Base-by-base conservation (phyloP, 148 eudicot species). In the Fallopia convolvulus region DNA sequence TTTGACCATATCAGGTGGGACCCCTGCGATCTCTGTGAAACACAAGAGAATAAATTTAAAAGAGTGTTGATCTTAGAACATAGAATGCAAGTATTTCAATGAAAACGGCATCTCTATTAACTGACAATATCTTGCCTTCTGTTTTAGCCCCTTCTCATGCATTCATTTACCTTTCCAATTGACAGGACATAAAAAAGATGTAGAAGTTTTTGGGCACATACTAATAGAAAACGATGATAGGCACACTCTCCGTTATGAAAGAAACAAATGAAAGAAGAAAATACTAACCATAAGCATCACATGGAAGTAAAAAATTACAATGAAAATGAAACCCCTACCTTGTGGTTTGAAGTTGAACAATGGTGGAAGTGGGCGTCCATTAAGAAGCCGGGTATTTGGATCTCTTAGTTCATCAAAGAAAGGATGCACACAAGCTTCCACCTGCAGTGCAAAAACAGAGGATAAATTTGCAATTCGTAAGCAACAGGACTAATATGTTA, bases 361-460 rank as follows among this genome's bases (percentile, higher is more conserved):
- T 74, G 99, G 97, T 75, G 99, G 99, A 84, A 95, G 97, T 76
- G 99, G 99, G 74, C 97, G 99, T 44, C 99, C 99, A 83, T 92
- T 95, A 42, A 97, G 99, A 79, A 95, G 99, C 41, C 97, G 90
- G 60, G 94, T 91, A 74, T 84, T 87, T 80, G 97, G 97, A 79
- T 95, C 91, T 85, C 97, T 91, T 84, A 95, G 75, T 82, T 95
- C 99, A 82, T 95, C 99, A 81, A 95, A 95, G 89, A 95, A 95
- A 71, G 99, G 93, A 82, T 95, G 99, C 82, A 95, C 83, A 77
- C 99, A 95, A 87, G 99, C 99, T 87, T 95, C 99, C 88, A 94
- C 84, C 98, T 94, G 87, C 82, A 85, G 79, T 36, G 61, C 42
- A 32, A 42, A n/a, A 40, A 42, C 42, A 39, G 50, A 58, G 8